Evolutionary conservation across 192 early-diverging fungal genomes (phyloP).

Genomic region (Umbelopsis sp.): DNA sequence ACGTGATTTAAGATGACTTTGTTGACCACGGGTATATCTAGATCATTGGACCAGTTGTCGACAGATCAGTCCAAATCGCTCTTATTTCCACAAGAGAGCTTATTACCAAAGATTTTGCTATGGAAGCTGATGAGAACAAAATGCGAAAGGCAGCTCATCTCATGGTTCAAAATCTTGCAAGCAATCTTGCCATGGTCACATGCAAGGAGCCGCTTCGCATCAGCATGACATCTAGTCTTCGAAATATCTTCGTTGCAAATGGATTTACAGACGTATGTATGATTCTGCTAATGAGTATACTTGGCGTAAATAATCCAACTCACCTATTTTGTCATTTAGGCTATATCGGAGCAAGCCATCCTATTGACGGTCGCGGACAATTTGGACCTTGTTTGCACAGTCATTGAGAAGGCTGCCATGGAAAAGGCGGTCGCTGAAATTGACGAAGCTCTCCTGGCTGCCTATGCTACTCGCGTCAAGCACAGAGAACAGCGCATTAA

Average conservation of each 20-base stretch:
- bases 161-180: conserved; percentile 93
- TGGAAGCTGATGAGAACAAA: conserved; percentile 92
- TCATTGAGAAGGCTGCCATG: conserved; percentile 95
- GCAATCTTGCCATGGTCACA: conserved; percentile 74
- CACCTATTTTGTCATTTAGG: conserved; percentile 34
- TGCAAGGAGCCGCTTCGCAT: conserved; percentile 91
- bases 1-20: too few relatives aligned
- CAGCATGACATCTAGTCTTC: conserved; percentile 76
- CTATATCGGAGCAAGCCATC: conserved; percentile 82
- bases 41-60: conserved; percentile 87
- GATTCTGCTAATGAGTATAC: not conserved
- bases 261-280: conserved; percentile 68
- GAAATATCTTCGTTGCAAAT: conserved; percentile 70
- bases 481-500: conserved; percentile 78
- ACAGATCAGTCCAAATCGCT: conserved; percentile 91
- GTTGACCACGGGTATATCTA: not conserved
- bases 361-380: conserved; percentile 89
- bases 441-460: conserved; percentile 73
- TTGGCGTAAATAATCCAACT: not conserved
- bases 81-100: conserved; percentile 90
- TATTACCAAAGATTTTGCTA: conserved; percentile 93
- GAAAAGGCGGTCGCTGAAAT: conserved; percentile 96
- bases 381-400: conserved; percentile 89
- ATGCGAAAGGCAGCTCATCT: conserved; percentile 92
- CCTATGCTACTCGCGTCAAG: conserved; percentile 78